Evolutionary conservation across 169 alveolate species (phyloP).

Genomic region (Plasmodium berghei): DNA sequence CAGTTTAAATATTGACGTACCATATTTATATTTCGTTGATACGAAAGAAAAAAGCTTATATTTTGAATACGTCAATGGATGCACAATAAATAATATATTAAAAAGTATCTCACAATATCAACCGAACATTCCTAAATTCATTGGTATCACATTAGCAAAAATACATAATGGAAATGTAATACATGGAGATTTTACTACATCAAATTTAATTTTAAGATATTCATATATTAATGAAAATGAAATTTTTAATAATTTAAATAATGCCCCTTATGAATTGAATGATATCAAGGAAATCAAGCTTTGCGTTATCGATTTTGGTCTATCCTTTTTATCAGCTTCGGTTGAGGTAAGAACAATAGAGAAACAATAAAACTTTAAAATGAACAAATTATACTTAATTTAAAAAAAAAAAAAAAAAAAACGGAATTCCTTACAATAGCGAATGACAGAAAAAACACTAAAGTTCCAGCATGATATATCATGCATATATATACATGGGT

Average conservation of each 20-base stretch:
- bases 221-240: conserved; percentile 59
- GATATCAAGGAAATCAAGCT: conserved; percentile 11
- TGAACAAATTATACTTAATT: not conserved
- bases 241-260: conserved; percentile 14
- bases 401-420: not conserved
- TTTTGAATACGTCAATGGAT: conserved; percentile 81
- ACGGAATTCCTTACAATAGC: not conserved
- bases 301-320: conserved; percentile 84
- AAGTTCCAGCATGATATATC: not conserved
- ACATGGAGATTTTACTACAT: conserved; percentile 86
- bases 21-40: conserved; percentile 82
- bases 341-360: conserved; percentile 77
- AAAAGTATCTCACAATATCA: conserved; percentile 41
- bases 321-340: conserved; percentile 80
- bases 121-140: conserved; percentile 29
- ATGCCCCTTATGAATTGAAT: conserved; percentile 18
- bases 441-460: not conserved
- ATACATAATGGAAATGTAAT: conserved; percentile 85
- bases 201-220: conserved; percentile 79
- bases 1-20: conserved; percentile 80
- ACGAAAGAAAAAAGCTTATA: conserved; percentile 76
- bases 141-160: conserved; percentile 80
- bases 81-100: conserved; percentile 70
- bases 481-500: not conserved
- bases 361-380: too few relatives aligned